Evolutionary conservation across 306 rosid species (phyloP), one percentile per base, ranked within the genome.

Genomic region (Pachyrhizus erosus): DNA sequence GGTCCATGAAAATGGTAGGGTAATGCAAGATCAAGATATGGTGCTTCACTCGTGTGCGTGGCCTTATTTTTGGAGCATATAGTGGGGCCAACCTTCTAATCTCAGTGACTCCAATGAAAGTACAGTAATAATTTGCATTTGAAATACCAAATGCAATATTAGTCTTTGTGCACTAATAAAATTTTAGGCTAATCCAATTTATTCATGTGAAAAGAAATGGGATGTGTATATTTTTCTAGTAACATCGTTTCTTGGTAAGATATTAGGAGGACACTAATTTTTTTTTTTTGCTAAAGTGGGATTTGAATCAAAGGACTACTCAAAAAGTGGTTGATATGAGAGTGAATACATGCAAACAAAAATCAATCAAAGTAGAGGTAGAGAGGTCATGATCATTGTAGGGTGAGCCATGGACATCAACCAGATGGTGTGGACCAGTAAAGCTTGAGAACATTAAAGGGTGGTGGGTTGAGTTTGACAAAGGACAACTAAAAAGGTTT

Each of bases 371-470:
- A 78, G 77, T 2, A 66, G 29, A 66, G 61, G 82, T 83, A 70
- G 54, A 85, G 80, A 48, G 84, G 85, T 87, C 84, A 86, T 71
- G 88, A 88, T 88, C 87, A 31, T 26, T 81, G 97, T 87, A 70
- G 91, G 97, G 90, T 76, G 86, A 92, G 90, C 91, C 88, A 92
- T 94, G 86, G 86, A 92, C 98, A 90, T 3, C 34, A 77, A 60
- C 81, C 70, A 68, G 61, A 74, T 60, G 87, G 70, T 82, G 72
- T 79, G 76, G 83, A 54, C 69, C 76, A 37, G 8, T 51, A 0
- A 45, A 49, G 67, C 64, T 4, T 78, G 82, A 57, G 51, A 65
- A 62, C 74, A 78, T 31, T 80, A 70, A 60, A 60, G 13, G 26
- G 58, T 39, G 58, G 67, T 75, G 66, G 77, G 73, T 71, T 77